Evolutionary conservation across 1,284 basidiomycete genomes (phyloP), one percentile per base, ranked within the genome.

Genomic region (Microbotryum scabiosae): DNA sequence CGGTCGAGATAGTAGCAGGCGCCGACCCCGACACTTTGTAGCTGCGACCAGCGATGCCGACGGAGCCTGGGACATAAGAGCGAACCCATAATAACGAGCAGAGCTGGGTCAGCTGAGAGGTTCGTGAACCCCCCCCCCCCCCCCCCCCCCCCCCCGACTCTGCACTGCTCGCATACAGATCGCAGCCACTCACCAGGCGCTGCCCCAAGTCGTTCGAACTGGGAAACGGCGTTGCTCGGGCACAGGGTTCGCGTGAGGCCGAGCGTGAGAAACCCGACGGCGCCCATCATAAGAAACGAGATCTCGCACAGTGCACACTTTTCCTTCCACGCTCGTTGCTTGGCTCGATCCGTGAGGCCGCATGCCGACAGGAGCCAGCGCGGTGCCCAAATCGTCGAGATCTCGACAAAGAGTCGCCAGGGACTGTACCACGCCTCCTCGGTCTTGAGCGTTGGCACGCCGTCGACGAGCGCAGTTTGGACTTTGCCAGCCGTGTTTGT

Each of bases 291-390:
- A 26, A 90, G 41, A 61, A 84, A 70, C 57, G 91, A 88, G 72
- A 96, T 85, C 75, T 87, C 84, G 75, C 92, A 97, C 9, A 99
- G 81, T 7, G 92, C 84, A 63, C 97, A 84, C 79, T 98, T 99
- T 77, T 99, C 96, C 70, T 96, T 83, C 96, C 96, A 99, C 1
- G 96, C 96, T 76, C 97, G 90, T 67, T 84, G 81, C 62, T 84
- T 79, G 56, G 82, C 79, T 73, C 82, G 82, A 74, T 92, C 89
- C 72, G 83, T 85, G 75, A 97, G 81, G 53, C 91, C 90, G 60
- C 86, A 64, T 16, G 85, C 82, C 25, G 81, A 77, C 58, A 97
- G 82, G 18, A 93, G 73, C 67, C 85, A 81, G 52, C 83, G 80
- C 18, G 93, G 93, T 5, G 91, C 92, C 90, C 90, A 97, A 74